These are phyloP conservation scores for Haberlea rhodopensis DNA, from an alignment of 257 asterid species.

Conservation along the genomic window DNA sequence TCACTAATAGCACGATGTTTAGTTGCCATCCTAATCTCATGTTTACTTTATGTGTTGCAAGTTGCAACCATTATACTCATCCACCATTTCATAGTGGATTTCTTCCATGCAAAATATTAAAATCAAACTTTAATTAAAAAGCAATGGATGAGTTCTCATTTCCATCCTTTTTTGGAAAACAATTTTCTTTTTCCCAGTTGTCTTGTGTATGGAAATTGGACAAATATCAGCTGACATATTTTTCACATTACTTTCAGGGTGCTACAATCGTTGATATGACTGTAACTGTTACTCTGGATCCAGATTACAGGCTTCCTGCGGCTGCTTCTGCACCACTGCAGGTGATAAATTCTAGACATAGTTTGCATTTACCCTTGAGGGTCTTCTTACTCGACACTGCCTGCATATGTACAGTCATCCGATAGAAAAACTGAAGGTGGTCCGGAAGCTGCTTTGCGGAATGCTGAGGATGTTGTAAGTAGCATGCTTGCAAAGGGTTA, in stretches of 20 bases:
- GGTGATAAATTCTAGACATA: neutral
- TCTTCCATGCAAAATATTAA: neutral
- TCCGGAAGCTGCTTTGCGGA: no score
- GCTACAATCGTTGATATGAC: conserved; percentile 1
- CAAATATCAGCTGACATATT: neutral
- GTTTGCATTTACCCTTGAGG: no score
- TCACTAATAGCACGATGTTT: neutral
- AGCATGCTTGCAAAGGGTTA: no score
- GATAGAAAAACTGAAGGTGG: no score
- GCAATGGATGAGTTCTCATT: neutral
- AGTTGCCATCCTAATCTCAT: neutral
- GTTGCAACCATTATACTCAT: neutral
- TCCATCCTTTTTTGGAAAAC: neutral
- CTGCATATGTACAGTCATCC: no score
- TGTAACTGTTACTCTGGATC: neutral
- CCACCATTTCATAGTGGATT: neutral
- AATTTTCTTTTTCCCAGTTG: no score
- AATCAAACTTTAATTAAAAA: neutral
- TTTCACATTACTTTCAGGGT: neutral
- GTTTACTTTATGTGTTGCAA: neutral
- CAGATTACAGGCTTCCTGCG: neutral
- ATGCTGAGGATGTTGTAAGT: no score
- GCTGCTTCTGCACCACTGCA: neutral
- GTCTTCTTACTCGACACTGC: no score
- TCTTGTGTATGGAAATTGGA: neutral